These are phyloP conservation scores for Dothistroma pini DNA, from an alignment of 2,329 filamentous ascomycete genomes.

Conservation along the genomic window DNA sequence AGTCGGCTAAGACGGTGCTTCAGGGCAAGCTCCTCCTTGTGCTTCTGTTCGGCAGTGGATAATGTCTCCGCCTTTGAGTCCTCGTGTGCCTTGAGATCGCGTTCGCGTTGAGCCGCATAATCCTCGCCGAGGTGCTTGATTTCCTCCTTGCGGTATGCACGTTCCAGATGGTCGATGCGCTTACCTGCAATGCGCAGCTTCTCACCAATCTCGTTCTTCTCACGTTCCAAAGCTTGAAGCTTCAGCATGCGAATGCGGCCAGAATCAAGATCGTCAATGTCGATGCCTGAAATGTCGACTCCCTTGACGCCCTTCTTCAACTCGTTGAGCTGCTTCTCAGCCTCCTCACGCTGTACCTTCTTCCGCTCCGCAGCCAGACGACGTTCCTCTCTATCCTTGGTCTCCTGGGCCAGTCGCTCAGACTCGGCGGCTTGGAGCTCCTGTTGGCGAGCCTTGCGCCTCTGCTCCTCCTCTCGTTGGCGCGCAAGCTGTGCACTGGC, in stretches of 20 bases:
- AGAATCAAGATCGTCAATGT: slow-evolving; percentile 63
- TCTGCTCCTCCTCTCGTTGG: slow-evolving; percentile 87
- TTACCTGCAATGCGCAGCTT: slow-evolving; percentile 88
- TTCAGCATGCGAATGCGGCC: slow-evolving; percentile 84
- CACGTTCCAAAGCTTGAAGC: slow-evolving; percentile 90
- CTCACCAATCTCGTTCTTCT: slow-evolving; percentile 95
- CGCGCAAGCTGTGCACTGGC: slow-evolving; percentile 81
- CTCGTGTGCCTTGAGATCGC: slow-evolving; percentile 77
- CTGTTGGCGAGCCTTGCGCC: slow-evolving; percentile 81
- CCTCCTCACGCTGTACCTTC: slow-evolving; percentile 55
- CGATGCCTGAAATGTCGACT: slow-evolving; percentile 81
- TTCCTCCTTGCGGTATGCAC: slow-evolving; percentile 94
- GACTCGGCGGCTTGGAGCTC: slow-evolving; percentile 87
- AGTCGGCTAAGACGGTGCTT: slow-evolving; percentile 88
- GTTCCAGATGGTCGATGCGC: slow-evolving; percentile 94
- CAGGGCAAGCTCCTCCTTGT: slow-evolving; percentile 85
- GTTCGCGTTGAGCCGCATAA: slow-evolving; percentile 76
- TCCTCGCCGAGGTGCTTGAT: slow-evolving; percentile 84
- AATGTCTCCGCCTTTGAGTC: slow-evolving; percentile 72
- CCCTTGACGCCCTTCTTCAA: slow-evolving; percentile 83
- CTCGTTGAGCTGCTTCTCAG: slow-evolving; percentile 87
- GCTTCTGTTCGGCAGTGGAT: slow-evolving; percentile 76
- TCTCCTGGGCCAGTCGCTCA: slow-evolving; percentile 84
- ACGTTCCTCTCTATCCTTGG: slow-evolving; percentile 82
- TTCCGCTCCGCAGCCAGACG: slow-evolving; percentile 83